Evolutionary conservation across 176 grass and related monocot genomes (phyloP), one percentile per base, ranked within the genome.

Genomic region (Oropetium thomaeum): DNA sequence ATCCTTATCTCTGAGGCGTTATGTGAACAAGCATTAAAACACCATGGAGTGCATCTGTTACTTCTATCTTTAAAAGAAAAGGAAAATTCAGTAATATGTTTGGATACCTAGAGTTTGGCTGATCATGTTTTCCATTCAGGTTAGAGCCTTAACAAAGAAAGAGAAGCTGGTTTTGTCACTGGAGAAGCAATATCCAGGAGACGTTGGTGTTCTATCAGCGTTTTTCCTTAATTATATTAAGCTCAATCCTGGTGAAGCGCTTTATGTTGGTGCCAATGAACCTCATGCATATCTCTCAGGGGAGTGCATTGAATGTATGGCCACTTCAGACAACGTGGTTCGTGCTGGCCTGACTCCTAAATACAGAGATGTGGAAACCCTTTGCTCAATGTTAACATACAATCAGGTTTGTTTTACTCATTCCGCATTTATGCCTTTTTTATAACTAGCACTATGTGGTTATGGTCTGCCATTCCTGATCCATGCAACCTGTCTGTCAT

Each of bases 351-450:
- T 97, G 68, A 97, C 93, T 51, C 87, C 90, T 27, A 97, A 97
- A 67, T 97, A 88, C 75, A 87, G 78, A 78, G 93, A 97, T 25
- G 90, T 97, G 63, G 84, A 84, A 38, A 92, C 93, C 78, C 87
- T 96, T n/a, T 96, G 93, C 81, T 90, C 93, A 3, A 96, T 97
- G 93, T 69, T 97, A n/a, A 97, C 90, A 53, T 97, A 97, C 48
- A 93, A 89, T 53, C 93, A 93, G 93, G 93, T 97, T 59, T 23
- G 34, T 58, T 80, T 60, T 48, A 19, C 59, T 64, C 27, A 3
- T 76, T 13, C 45, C 22, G 20, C 28, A 34, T 74, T 41, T 27
- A 28, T 62, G 14, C n/a, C n/a, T n/a, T n/a, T n/a, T n/a, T n/a
- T n/a, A n/a, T n/a, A n/a, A n/a, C n/a, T n/a, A 26, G 6, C 4